Evolutionary conservation across 257 asterid genomes (phyloP), one percentile per base, ranked within the genome.

Genomic region (Marsdenia floribunda): DNA sequence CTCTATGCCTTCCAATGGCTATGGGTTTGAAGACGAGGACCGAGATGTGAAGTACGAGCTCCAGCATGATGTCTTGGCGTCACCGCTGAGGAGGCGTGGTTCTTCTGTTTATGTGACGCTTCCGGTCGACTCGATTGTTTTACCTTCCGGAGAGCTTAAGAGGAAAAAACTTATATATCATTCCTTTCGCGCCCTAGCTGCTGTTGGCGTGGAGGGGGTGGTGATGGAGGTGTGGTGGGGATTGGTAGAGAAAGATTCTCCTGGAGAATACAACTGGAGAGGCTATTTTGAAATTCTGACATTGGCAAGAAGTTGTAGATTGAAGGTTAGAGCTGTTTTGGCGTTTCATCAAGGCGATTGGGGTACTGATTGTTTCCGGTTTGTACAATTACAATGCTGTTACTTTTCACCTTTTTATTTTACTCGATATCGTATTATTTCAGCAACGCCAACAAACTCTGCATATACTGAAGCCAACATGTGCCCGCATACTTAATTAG

Each of bases 211-310:
- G 77, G 93, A 90, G 78, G 97, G 97, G 54, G 93, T 92, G 79
- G 91, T 89, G 81, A 87, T 92, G 93, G 97, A 92, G 78, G 92
- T 90, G 52, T 92, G 97, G 97, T 92, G 96, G 97, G 97, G 96
- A 64, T 50, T 89, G 78, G 97, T 92, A 81, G 97, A 92, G 87
- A 81, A 84, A 74, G 91, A 87, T 3, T 71, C 55, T 13, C 97
- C 96, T 18, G 57, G 83, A n/a, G 80, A 66, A 49, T 92, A 90
- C 72, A 77, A 82, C 75, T 92, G 96, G 97, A 78, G 63, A 24
- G 96, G 91, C 14, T 92, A 89, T 88, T 77, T 87, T 84, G 96
- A 92, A 63, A 87, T 92, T 70, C 87, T 87, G 24, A 63, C 72
- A 40, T 78, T 90, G 91, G 98, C 97, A 3, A 81, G 70, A 76